phyloP scores from a whole-genome alignment of 495 filamentous ascomycete genomes.

The Lasiosphaeria miniovina region DNA sequence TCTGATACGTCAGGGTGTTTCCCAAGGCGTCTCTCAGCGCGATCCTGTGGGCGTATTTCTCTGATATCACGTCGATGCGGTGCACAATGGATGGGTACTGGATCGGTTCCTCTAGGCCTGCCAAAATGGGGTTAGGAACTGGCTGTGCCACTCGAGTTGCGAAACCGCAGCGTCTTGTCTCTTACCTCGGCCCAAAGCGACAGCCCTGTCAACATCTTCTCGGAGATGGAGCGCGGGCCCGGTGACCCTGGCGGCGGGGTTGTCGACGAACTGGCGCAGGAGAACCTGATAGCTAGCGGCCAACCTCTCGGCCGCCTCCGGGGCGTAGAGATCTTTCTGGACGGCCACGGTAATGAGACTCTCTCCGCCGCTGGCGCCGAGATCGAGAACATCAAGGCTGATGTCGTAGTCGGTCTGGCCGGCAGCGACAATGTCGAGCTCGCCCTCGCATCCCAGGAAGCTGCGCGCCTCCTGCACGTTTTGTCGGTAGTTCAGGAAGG shows the following conservation, averaged over 20 bases:
- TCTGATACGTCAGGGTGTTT: slow-evolving; percentile 15
- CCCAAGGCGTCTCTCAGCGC: slow-evolving; percentile 21
- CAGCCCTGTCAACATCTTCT: slow-evolving; percentile 4
- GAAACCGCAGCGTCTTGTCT: background rate
- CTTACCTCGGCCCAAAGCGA: background rate
- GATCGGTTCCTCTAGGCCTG: slow-evolving; percentile 18
- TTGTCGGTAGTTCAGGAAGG: slow-evolving; percentile 36
- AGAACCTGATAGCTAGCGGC: slow-evolving; percentile 5
- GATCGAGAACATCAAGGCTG: slow-evolving; percentile 25
- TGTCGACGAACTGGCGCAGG: slow-evolving; percentile 10
- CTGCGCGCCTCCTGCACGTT: slow-evolving; percentile 11
- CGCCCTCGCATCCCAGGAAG: slow-evolving; percentile 7
- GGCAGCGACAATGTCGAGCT: slow-evolving; percentile 1
- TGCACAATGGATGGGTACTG: slow-evolving; percentile 19
- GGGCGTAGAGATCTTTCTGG: slow-evolving; percentile 20
- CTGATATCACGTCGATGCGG: slow-evolving; percentile 24
- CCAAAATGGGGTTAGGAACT: background rate
- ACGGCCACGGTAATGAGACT: slow-evolving; percentile 10
- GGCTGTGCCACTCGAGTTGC: background rate
- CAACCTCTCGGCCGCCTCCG: slow-evolving; percentile 8
- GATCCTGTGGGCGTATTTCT: slow-evolving; percentile 6
- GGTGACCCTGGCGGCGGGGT: slow-evolving; percentile 9
- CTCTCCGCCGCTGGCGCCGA: slow-evolving; percentile 8
- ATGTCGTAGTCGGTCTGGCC: slow-evolving; percentile 24
- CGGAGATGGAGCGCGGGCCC: slow-evolving; percentile 4